A percentile compares a stretch with the other conserved stretches of the same genome.
phyloP scores from a whole-genome alignment of 805 yeast species.

The Hanseniaspora vineae region DNA sequence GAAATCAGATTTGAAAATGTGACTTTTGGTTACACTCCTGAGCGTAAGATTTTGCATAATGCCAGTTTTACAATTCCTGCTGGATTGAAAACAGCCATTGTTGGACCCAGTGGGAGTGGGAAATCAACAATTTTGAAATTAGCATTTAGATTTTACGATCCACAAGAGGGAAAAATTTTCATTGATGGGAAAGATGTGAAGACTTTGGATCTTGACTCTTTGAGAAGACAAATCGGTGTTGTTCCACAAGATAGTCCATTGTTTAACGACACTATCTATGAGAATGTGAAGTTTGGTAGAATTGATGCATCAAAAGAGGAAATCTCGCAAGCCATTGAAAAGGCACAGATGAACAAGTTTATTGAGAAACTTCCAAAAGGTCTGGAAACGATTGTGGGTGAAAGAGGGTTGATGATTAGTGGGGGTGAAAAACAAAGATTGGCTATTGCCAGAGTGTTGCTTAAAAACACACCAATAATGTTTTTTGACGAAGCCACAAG shows the following conservation, averaged over 20 bases:
- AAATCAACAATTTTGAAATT: conserved; percentile 79
- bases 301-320: conserved; percentile 62
- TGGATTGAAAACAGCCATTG: conserved; percentile 84
- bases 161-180: conserved; percentile 57
- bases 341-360: conserved; percentile 56
- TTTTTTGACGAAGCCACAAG: conserved; percentile 96
- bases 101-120: conserved; percentile 94
- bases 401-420: conserved; percentile 95
- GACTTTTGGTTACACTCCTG: conserved; percentile 82
- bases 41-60: conserved; percentile 70
- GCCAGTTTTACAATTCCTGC: conserved; percentile 80
- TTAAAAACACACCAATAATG: conserved; percentile 78
- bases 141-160: conserved; percentile 84
- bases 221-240: conserved; percentile 69
- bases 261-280: conserved; percentile 79
- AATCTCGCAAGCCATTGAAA: conserved; percentile 45
- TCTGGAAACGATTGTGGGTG: conserved; percentile 79
- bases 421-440: conserved; percentile 98
- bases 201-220: conserved; percentile 58
- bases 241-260: conserved; percentile 97
- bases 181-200: conserved; percentile 85
- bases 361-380: conserved; percentile 74
- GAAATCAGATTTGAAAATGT: conserved; percentile 85
- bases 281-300: conserved; percentile 79
- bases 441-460: conserved; percentile 82